Evolutionary conservation across 2,329 filamentous ascomycete species (phyloP), one percentile per base, ranked within the genome.

Genomic region (Cordyceps cicadae): DNA sequence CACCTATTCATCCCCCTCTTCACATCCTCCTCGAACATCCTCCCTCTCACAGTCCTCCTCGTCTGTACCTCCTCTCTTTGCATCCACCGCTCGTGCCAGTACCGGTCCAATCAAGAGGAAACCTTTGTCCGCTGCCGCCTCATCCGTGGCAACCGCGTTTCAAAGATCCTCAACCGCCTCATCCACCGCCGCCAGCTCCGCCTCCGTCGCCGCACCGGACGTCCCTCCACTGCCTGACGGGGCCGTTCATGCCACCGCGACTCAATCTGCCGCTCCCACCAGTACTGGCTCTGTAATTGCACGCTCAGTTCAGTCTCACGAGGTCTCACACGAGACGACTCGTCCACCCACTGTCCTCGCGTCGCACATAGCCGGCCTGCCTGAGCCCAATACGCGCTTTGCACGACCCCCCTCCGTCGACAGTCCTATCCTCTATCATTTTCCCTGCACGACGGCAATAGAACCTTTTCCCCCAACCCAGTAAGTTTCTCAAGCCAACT

Each of bases 391-490:
- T 53, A 76, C 79, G 63, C 73, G 82, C 54, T 83, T 82, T 68
- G 76, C 77, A n/a, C 77, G 83, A 63, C 78, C 80, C 37, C 80
- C 73, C 66, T 81, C 82, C 15, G 70, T 84, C 59, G 83, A 86
- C 70, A 86, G 83, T 69, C 83, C 83, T 63, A 85, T 82, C 37
- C 72, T 86, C 54, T 86, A 86, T 78, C 81, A 84, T 67, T 84
- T 83, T 66, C 39, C 55, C 17, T 34, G 79, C 79, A 55, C 52
- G 34, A 29, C 34, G 19, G 64, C 63, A 61, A n/a, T 43, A 51
- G 39, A 53, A 11, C 45, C 26, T 3, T 26, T 60, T 9, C 50
- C 56, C 46, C 26, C 52, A 41, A 56, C 60, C 52, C 55, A 62
- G 61, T 62, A 24, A 62, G 61, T 60, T 34, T 56, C 45, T 21